A percentile compares a stretch with the other conserved stretches of the same genome.
Evolutionary conservation across 768 basidiomycete genomes (phyloP).

Genomic region (Epithele typhae): DNA sequence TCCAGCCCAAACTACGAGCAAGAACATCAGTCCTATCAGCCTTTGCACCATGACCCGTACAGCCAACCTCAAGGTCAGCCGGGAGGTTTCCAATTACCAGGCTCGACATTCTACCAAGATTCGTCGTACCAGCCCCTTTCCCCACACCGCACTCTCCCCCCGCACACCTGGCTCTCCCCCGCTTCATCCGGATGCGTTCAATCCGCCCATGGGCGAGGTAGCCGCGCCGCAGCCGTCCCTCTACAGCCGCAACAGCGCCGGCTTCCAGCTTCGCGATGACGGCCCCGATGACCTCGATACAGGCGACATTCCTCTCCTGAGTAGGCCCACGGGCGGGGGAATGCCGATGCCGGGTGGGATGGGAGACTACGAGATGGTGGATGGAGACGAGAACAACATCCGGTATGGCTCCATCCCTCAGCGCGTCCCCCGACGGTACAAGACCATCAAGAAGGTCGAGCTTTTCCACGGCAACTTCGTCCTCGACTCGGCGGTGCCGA

Average conservation of each 20-base stretch:
- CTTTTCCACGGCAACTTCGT: conserved; percentile 94
- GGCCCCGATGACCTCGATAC: conserved; percentile 42
- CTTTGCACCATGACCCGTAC: conserved; percentile 37
- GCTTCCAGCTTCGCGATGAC: conserved; percentile 39
- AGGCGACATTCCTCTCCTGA: conserved; percentile 66
- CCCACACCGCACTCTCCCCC: conserved; percentile 19
- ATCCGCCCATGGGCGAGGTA: conserved; percentile 13
- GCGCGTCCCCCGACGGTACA: conserved; percentile 82
- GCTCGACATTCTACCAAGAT: conserved; percentile 11
- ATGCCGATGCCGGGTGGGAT: conserved; percentile 43
- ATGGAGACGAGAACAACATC: conserved; percentile 53
- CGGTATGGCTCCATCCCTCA: conserved; percentile 91
- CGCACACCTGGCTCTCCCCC: conserved; percentile 17
- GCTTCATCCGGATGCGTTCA: conserved; percentile 13
- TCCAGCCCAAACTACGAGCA: conserved; percentile 32
- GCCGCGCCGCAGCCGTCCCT: conserved; percentile 11
- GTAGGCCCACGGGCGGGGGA: conserved; percentile 24
- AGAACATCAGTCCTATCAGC: conserved; percentile 29
- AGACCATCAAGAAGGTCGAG: conserved; percentile 92
- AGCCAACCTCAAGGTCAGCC: conserved; percentile 26
- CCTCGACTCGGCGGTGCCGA: conserved; percentile 83
- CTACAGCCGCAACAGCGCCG: conserved; percentile 2
- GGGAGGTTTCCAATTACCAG: conserved; percentile 19
- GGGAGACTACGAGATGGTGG: conserved; percentile 34
- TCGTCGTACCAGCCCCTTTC: conserved; percentile 13